Base-by-base conservation (phyloP, 208 protist genomes). In the Leishmania tarentolae region DNA sequence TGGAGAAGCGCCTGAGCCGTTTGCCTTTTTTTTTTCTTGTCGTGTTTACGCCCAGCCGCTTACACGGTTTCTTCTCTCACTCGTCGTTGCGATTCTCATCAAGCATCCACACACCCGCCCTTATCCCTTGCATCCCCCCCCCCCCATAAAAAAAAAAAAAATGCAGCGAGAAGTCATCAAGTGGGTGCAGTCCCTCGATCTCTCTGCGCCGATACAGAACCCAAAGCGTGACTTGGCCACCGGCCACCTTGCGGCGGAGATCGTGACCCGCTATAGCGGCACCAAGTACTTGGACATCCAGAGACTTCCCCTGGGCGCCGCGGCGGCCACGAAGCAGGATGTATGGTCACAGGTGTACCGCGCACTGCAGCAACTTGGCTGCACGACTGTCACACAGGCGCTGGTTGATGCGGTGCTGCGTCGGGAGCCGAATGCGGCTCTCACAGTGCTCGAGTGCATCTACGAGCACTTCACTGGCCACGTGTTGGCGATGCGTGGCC, bases 121-220 rank as follows among this genome's bases (percentile, higher is more conserved):
- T 50, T 8, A 2, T 8, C 40, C 13, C 61, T 28, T 31, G 3
- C 40, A 46, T 6, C 31, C 40, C 3, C 59, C 7, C 59, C n/a
- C 59, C 31, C n/a, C 24, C 1, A n/a, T n/a, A n/a, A n/a, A n/a
- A n/a, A n/a, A n/a, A n/a, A n/a, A n/a, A n/a, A 9, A 68, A 68
- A 96, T 97, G 94, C 91, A 97, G 78, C 90, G 94, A 1, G 98
- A 99, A 56, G 81, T 99, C 35, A 93, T 99, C 68, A 98, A 98
- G 80, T 99, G 98, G 98, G 59, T 99, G n/a, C 98, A 99, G 84
- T 91, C 94, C 15, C 88, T 99, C 15, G 97, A 99, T 61, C 88
- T 99, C 31, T 93, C 95, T 2, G 92, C 92, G 63, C 89, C 89
- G 6, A 86, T 99, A 3, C 95, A 95, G 59, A 98, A 99, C 88